A percentile compares a stretch with the other conserved stretches of the same genome.
Evolutionary conservation across 352 stramenopile species (phyloP).

Genomic region (Phytophthora melonis): DNA sequence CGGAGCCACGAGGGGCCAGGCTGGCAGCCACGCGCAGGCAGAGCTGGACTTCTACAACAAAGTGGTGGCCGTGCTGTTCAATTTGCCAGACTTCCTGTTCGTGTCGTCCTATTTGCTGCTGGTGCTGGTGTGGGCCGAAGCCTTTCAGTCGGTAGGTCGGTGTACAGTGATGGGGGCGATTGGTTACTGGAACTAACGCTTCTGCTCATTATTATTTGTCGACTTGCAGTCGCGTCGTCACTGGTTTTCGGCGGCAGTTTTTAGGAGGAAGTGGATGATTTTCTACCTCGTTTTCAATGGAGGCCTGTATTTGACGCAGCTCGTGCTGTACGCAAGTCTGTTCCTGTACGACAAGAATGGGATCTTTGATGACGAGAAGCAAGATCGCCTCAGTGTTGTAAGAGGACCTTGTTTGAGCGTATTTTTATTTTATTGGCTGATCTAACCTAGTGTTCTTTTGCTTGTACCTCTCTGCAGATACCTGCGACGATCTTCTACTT

Average conservation of each 20-base stretch:
- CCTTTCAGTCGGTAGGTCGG: slow-evolving; percentile 83
- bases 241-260: slow-evolving; percentile 89
- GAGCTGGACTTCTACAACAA: slow-evolving; percentile 93
- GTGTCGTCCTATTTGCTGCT: slow-evolving; percentile 92
- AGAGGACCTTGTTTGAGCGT: slow-evolving; percentile 10
- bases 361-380: slow-evolving; percentile 82
- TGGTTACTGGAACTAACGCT: slow-evolving; percentile 7
- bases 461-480: slow-evolving; percentile 50
- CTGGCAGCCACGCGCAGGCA: slow-evolving; percentile 44
- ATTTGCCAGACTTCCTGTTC: slow-evolving; percentile 93
- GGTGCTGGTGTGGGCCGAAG: slow-evolving; percentile 92
- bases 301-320: slow-evolving; percentile 86
- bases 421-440: background rate
- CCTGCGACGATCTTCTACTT: slow-evolving; percentile 84
- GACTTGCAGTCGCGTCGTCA: slow-evolving; percentile 80
- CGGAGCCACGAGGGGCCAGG: slow-evolving; percentile 19
- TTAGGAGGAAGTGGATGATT: slow-evolving; percentile 91
- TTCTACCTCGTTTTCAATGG: slow-evolving; percentile 94
- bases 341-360: slow-evolving; percentile 88
- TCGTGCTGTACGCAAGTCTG: slow-evolving; percentile 90
- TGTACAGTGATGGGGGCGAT: background rate
- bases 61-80: slow-evolving; percentile 92
- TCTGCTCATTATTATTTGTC: background rate
- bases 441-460: background rate
- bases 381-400: slow-evolving; percentile 77